phyloP scores from a whole-genome alignment of 2,329 filamentous ascomycete genomes.

The Cytospora leucostoma region DNA sequence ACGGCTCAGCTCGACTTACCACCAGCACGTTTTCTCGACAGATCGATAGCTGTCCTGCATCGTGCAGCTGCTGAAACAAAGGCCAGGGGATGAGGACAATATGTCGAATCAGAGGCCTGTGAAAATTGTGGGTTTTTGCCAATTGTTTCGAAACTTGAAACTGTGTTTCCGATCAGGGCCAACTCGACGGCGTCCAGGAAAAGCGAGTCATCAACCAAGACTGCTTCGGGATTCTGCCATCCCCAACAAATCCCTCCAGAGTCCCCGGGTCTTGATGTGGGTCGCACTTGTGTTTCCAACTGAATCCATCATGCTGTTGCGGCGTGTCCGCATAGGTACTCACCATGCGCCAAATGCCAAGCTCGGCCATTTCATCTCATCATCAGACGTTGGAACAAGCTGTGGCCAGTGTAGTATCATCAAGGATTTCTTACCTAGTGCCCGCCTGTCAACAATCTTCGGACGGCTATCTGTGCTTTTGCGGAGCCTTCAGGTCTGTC shows the following conservation, averaged over 20 bases:
- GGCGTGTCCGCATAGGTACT: background rate
- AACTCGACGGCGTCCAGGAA: background rate
- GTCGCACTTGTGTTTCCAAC: background rate
- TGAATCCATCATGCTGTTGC: too few species aligned
- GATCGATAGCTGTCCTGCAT: constrained; percentile 20
- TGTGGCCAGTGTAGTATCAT: constrained; percentile 25
- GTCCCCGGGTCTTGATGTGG: background rate
- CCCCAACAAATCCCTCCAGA: background rate
- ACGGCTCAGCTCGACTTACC: constrained; percentile 10
- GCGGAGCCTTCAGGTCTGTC: background rate
- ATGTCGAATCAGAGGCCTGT: constrained; percentile 4
- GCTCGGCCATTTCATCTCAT: background rate
- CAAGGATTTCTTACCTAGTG: constrained; percentile 19
- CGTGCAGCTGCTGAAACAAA: constrained; percentile 21
- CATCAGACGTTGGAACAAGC: constrained; percentile 25
- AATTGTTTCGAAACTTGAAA: constrained; percentile 2
- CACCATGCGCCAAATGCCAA: background rate
- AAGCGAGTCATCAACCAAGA: background rate
- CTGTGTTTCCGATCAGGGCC: constrained; percentile 1
- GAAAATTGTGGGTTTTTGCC: constrained; percentile 8
- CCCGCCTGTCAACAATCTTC: constrained; percentile 24
- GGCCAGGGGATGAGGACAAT: background rate
- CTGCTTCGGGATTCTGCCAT: background rate
- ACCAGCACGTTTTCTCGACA: constrained; percentile 23
- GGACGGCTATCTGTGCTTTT: constrained; percentile 22